Percentiles rank a stretch among this genome's conserved stretches.
These are phyloP conservation scores for Barnettozyma populi DNA, from an alignment of 805 yeast species.

Conservation along the genomic window DNA sequence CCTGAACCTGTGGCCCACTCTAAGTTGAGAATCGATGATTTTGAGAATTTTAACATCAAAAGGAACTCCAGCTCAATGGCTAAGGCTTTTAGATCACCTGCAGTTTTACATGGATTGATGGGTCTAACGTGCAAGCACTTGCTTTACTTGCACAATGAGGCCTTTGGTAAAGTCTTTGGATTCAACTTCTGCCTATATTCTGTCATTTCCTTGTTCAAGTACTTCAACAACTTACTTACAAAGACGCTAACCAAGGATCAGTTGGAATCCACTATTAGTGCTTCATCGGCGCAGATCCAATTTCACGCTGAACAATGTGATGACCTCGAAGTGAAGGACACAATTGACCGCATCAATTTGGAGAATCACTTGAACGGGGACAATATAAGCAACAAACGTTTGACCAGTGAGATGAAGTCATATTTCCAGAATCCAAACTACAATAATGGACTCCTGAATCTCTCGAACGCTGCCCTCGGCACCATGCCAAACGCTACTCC, in stretches of 20 bases:
- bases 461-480: slow-evolving; percentile 1
- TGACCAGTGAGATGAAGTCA: background rate
- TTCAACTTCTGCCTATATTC: slow-evolving; percentile 11
- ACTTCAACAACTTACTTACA: slow-evolving; percentile 9
- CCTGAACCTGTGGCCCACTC: background rate
- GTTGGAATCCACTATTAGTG: slow-evolving; percentile 2
- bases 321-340: background rate
- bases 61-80: slow-evolving; percentile 5
- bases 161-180: slow-evolving; percentile 14
- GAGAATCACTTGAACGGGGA: slow-evolving; percentile 1
- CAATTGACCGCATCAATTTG: background rate
- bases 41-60: slow-evolving; percentile 15
- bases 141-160: slow-evolving; percentile 10
- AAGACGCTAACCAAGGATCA: slow-evolving; percentile 9
- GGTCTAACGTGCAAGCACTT: slow-evolving; percentile 12
- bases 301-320: background rate
- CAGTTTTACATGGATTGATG: slow-evolving; percentile 13
- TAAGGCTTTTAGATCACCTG: slow-evolving; percentile 8
- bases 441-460: background rate
- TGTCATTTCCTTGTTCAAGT: slow-evolving; percentile 13
- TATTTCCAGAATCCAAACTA: slow-evolving; percentile 4
- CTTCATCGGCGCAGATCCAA: background rate
- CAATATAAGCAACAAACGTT: background rate
- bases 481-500: background rate
- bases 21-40: slow-evolving; percentile 8